Percentiles rank a stretch among this genome's conserved stretches.
Evolutionary conservation across 441 rosid genomes (phyloP).

Genomic region (Gossypium aridum): DNA sequence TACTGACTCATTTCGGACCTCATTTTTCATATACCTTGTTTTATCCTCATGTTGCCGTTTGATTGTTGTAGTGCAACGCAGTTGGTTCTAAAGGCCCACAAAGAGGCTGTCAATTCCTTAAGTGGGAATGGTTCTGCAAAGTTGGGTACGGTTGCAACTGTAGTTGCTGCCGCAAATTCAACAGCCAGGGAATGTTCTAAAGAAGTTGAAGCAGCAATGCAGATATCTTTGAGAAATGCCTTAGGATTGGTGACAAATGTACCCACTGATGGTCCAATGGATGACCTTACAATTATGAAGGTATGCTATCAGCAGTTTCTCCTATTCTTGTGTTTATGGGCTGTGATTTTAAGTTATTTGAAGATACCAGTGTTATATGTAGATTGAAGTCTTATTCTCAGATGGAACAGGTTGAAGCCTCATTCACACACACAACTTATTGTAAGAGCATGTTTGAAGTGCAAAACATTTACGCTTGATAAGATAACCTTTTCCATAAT

Average conservation of each 20-base stretch:
- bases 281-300: constrained; percentile 92
- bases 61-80: constrained; percentile 62
- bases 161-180: constrained; percentile 97
- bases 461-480: background rate
- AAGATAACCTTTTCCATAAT: background rate
- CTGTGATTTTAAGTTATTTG: background rate
- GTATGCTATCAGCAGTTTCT: constrained; percentile 22
- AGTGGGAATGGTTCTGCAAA: constrained; percentile 87
- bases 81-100: constrained; percentile 90
- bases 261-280: constrained; percentile 79
- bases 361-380: background rate
- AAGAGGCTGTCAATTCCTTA: constrained; percentile 89
- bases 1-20: background rate
- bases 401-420: background rate
- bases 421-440: background rate
- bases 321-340: background rate
- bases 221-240: constrained; percentile 88
- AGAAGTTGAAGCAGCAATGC: constrained; percentile 99
- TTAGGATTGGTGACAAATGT: constrained; percentile 55
- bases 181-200: constrained; percentile 84
- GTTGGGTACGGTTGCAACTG: constrained; percentile 89
- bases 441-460: background rate
- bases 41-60: background rate
- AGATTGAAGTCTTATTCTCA: background rate
- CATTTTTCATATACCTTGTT: background rate